Base-by-base conservation (phyloP, 2,329 filamentous ascomycete species). In the Alternaria brassicicola region DNA sequence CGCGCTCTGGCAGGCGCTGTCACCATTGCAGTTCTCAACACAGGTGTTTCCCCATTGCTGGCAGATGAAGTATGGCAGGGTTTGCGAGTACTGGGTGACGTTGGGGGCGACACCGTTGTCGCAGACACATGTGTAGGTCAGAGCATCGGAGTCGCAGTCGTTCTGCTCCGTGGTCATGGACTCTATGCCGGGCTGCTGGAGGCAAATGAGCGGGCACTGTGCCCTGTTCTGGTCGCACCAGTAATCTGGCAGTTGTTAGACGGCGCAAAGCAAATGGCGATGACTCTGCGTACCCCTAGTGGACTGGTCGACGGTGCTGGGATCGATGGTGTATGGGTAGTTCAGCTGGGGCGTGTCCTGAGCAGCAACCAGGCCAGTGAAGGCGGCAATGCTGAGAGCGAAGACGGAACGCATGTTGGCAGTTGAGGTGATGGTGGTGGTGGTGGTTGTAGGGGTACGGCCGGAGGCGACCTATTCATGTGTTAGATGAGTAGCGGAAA, bases 11-110 rank as follows among this genome's bases (percentile, higher is more conserved):
- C 90, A 93, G n/a, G 69, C 62, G 66, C 83, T 82, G 77, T 88
- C 81, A 63, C 78, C 74, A 31, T 78, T 80, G 78, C 90, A 93
- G 57, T 61, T 77, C 2, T 65, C 71, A 12, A 89, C 87, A 75
- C 89, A 92, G 78, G 92, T 85, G 74, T 81, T 86, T 68, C 86
- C 88, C 83, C 85, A 92, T 78, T 89, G 83, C 45, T 83, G 83
- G 84, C 91, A 95, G 68, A 88, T 83, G 79, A 88, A 91, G 84
- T 87, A 94, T 31, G 91, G 91, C 25, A 95, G 82, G 1, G 91
- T 93, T 67, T 92, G 83, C 19, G 88, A 89, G 84, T 89, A 95
- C 78, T 93, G 84, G 70, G 88, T 86, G 47, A 91, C 79, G 78
- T 93, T 93, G 66, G 91, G 91, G 51, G 84, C 79, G 61, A 83